phyloP scores from a whole-genome alignment of 2,329 filamentous ascomycete genomes.

The Venturia oleaginea region DNA sequence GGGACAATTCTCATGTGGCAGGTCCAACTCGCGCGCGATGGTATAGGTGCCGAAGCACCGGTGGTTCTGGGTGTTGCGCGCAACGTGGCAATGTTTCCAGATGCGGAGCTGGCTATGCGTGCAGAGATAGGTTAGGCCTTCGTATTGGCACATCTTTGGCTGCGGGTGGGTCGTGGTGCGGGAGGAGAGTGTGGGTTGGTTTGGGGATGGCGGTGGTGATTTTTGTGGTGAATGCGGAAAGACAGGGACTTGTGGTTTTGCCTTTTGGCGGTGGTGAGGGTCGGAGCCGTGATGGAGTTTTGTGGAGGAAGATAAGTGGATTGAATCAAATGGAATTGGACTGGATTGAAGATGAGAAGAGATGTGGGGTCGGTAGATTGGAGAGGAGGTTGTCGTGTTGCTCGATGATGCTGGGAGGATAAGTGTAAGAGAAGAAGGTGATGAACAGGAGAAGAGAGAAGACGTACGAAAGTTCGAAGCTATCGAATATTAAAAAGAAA shows the following conservation, averaged over 20 bases:
- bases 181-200: background rate
- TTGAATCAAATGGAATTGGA: no score
- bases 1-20: slow-evolving; percentile 46
- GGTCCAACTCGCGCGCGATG: slow-evolving; percentile 49
- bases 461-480: background rate
- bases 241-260: no score
- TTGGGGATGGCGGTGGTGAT: background rate
- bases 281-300: no score
- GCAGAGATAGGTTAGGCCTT: slow-evolving; percentile 59
- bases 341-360: background rate
- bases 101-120: slow-evolving; percentile 50
- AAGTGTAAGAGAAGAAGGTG: background rate
- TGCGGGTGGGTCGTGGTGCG: background rate
- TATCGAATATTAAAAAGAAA: background rate
- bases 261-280: no score
- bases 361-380: background rate
- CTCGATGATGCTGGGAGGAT: background rate
- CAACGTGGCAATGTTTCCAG: slow-evolving; percentile 64
- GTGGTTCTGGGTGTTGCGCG: slow-evolving; percentile 62
- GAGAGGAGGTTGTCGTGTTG: background rate
- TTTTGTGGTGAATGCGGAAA: no score
- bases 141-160: slow-evolving; percentile 58
- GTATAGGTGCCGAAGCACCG: slow-evolving; percentile 60
- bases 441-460: background rate
- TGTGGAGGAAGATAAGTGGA: no score